Evolutionary conservation across 805 yeast genomes (phyloP).

Genomic region (Schizosaccharomyces japonicus): DNA sequence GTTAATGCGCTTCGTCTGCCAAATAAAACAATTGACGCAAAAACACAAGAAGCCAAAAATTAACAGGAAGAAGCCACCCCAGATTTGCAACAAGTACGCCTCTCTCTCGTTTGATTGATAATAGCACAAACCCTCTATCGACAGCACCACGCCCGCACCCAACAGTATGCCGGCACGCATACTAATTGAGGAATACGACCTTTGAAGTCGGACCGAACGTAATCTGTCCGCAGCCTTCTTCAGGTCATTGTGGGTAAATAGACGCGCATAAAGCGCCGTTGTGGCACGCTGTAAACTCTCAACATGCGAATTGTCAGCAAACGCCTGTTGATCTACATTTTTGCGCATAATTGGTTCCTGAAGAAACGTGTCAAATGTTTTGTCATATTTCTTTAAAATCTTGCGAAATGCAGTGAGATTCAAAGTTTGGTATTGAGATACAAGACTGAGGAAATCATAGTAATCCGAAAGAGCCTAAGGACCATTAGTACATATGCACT

Average conservation of each 20-base stretch:
- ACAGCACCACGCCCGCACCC: background rate
- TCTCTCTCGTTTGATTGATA: background rate
- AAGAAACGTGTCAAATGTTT: conserved; percentile 18
- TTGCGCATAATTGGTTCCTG: too few relatives aligned
- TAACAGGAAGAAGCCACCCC: conserved; percentile 72
- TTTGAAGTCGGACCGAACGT: background rate
- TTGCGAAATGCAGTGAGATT: conserved; percentile 79
- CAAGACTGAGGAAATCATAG: conserved; percentile 46
- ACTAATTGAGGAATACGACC: background rate
- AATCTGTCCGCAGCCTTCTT: background rate
- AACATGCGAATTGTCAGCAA: too few relatives aligned
- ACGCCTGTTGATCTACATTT: too few relatives aligned
- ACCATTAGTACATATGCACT: conserved; percentile 40
- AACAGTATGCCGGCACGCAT: background rate
- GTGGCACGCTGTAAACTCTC: too few relatives aligned
- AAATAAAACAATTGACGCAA: conserved; percentile 43
- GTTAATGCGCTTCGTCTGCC: conserved; percentile 56
- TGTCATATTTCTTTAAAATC: conserved; percentile 75
- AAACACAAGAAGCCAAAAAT: conserved; percentile 38
- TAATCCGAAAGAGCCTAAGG: conserved; percentile 47
- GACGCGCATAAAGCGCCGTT: background rate
- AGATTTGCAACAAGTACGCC: conserved; percentile 41
- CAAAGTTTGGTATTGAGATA: conserved; percentile 45
- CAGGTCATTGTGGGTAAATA: background rate
- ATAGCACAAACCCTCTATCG: background rate